Percentiles rank a stretch among this genome's conserved stretches.
phyloP scores from a whole-genome alignment of 495 filamentous ascomycete genomes.

The Neurospora intermedia region DNA sequence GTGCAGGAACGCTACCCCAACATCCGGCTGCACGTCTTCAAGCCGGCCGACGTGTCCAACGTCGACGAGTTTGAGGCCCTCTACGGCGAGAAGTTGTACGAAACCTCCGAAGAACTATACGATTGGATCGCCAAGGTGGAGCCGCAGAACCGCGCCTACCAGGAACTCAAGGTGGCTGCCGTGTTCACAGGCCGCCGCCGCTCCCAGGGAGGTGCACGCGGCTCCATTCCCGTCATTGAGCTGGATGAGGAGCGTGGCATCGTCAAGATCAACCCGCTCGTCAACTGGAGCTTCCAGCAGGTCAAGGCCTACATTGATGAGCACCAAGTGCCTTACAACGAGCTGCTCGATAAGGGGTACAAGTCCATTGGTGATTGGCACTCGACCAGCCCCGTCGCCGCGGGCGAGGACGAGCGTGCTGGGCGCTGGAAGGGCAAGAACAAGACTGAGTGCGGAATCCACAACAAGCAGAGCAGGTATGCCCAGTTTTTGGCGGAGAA shows the following conservation, averaged over 20 bases:
- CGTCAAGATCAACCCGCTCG: constrained; percentile 97
- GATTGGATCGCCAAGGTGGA: constrained; percentile 98
- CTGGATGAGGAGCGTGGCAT: constrained; percentile 77
- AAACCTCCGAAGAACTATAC: constrained; percentile 76
- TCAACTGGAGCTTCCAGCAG: constrained; percentile 88
- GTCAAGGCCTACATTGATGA: constrained; percentile 78
- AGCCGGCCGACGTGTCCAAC: constrained; percentile 60
- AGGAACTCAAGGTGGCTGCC: constrained; percentile 78
- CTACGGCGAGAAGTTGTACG: constrained; percentile 79
- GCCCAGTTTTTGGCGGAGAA: constrained; percentile 69
- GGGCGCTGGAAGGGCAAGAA: constrained; percentile 90
- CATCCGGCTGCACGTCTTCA: constrained; percentile 76
- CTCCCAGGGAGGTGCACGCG: constrained; percentile 89
- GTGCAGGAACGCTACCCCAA: constrained; percentile 67
- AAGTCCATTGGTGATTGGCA: constrained; percentile 98
- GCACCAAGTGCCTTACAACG: constrained; percentile 88
- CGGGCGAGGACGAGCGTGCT: constrained; percentile 91
- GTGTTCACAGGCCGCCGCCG: constrained; percentile 89
- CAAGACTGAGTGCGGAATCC: constrained; percentile 97
- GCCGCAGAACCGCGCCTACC: constrained; percentile 85
- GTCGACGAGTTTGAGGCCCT: constrained; percentile 65
- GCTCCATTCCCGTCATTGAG: constrained; percentile 79
- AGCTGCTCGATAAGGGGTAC: constrained; percentile 80
- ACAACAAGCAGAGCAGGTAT: constrained; percentile 91
- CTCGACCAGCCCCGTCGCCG: constrained; percentile 80